Evolutionary conservation across 805 yeast genomes (phyloP).

Genomic region (Saturnispora hagleri): DNA sequence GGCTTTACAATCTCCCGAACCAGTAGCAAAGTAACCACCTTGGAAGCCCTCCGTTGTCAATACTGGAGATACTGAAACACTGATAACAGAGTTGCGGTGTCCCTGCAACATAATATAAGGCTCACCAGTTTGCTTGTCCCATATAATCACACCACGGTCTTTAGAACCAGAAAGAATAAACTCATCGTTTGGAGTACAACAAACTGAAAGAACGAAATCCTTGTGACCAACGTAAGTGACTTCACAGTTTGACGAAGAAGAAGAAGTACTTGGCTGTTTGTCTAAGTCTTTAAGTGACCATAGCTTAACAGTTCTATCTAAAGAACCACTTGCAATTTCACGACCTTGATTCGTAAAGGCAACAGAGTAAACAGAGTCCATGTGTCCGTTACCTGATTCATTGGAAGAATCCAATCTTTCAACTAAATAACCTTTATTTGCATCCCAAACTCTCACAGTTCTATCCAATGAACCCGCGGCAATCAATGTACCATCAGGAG

Average conservation of each 20-base stretch:
- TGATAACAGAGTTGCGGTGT: slow-evolving; percentile 89
- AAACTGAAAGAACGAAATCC: slow-evolving; percentile 90
- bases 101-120: slow-evolving; percentile 95
- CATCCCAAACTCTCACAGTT: slow-evolving; percentile 95
- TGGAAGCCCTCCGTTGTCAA: slow-evolving; percentile 46
- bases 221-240: slow-evolving; percentile 93
- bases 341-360: slow-evolving; percentile 87
- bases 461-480: slow-evolving; percentile 96
- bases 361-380: slow-evolving; percentile 91
- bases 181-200: slow-evolving; percentile 87
- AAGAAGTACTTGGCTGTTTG: slow-evolving; percentile 36
- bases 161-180: slow-evolving; percentile 91
- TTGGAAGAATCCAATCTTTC: slow-evolving; percentile 87
- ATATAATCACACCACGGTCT: slow-evolving; percentile 93
- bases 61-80: slow-evolving; percentile 83
- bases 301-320: slow-evolving; percentile 90
- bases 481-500: slow-evolving; percentile 87
- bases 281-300: slow-evolving; percentile 74
- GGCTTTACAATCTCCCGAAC: slow-evolving; percentile 95
- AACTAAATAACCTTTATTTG: slow-evolving; percentile 81
- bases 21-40: slow-evolving; percentile 89
- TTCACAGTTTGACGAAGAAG: slow-evolving; percentile 54
- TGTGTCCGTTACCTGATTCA: slow-evolving; percentile 86
- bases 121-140: slow-evolving; percentile 90
- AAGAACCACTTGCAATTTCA: slow-evolving; percentile 88